Base-by-base conservation (phyloP, 805 yeast genomes). In the Starmerella riodocensis region DNA sequence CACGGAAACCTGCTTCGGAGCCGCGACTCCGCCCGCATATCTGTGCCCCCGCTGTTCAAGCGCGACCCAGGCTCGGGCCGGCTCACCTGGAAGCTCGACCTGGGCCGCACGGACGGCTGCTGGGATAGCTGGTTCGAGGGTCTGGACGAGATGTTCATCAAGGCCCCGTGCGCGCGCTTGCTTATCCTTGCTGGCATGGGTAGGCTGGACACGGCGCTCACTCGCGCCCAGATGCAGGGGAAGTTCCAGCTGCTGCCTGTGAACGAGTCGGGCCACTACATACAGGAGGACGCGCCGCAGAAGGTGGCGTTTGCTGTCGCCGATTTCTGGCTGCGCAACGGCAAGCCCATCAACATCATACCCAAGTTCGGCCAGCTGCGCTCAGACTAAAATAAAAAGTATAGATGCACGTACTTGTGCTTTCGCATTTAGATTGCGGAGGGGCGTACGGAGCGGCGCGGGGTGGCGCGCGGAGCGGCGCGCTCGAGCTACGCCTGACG, bases 211-310 rank as follows among this genome's bases (percentile, higher is more conserved):
- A 84, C 78, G 47, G 71, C 71, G 28, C 64, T 91, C 34, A 84
- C 86, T 58, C 76, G 91, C 37, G 99, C 96, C 1, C 98, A 93
- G 59, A 91, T 91, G 98, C 97, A 86, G 60, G 99, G 99, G 1
- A 64, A 64, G 56, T 91, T 79, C 58, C 99, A 93, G 60, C 67
- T 91, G 29, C 75, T 82, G 12, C 91, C 85, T 4, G 78, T 84
- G 56, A 73, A 69, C 46, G 78, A 76, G 39, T 66, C 85, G 2
- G 96, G 97, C 1, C 99, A 91, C 60, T 91, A 86, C 51, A 63
- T 93, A n/a, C 98, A 91, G 34, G 98, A 91, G 55, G 99, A 91
- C 57, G 67, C 71, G 6, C 91, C 96, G 0, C 59, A 54, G 3
- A 78, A 78, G 50, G 67, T 81, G 0, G 78, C 86, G 0, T 42